These are phyloP conservation scores for Xylaria sp. DNA, from an alignment of 495 filamentous ascomycete genomes.

Conservation along the genomic window DNA sequence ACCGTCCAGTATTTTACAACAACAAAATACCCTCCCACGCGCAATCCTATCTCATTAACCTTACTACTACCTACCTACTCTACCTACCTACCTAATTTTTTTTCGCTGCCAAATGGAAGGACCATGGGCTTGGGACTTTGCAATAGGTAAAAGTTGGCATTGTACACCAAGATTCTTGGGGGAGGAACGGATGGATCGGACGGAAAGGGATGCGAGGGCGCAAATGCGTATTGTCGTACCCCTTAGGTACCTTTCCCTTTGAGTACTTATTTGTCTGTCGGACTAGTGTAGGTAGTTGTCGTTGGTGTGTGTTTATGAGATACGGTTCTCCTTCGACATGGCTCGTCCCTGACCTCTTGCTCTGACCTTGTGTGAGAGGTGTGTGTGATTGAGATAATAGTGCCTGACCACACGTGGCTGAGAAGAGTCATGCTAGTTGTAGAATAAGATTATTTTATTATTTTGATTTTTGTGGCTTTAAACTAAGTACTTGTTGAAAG, in stretches of 20 bases:
- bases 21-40: background rate
- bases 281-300: conserved; percentile 3
- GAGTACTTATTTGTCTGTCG: background rate
- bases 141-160: conserved; percentile 11
- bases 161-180: conserved; percentile 6
- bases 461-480: background rate
- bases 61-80: background rate
- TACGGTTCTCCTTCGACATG: background rate
- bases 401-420: background rate
- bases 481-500: background rate
- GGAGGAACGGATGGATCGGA: background rate
- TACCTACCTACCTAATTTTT: background rate
- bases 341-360: background rate
- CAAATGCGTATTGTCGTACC: background rate
- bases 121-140: background rate
- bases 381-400: background rate
- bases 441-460: background rate
- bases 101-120: background rate
- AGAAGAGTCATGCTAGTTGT: background rate
- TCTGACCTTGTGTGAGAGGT: background rate
- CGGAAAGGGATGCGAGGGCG: background rate
- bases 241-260: background rate
- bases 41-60: background rate
- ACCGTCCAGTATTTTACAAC: background rate
- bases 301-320: conserved; percentile 8